Evolutionary conservation across 2,329 filamentous ascomycete species (phyloP).

Genomic region (Microcyclosporella mali): DNA sequence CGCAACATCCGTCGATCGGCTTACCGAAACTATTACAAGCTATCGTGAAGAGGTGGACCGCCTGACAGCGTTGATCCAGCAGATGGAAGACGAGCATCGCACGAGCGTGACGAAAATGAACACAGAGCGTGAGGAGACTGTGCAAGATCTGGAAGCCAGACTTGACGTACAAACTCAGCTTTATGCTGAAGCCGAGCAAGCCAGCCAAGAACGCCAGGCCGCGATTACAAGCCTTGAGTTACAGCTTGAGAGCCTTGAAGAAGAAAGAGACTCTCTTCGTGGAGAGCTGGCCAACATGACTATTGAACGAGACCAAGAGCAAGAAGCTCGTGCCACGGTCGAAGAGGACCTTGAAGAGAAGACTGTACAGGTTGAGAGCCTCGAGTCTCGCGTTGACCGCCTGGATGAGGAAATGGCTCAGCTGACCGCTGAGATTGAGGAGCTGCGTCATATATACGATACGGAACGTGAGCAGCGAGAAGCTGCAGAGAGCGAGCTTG

Average conservation of each 20-base stretch:
- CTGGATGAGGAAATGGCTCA: constrained; percentile 29
- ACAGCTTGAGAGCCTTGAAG: constrained; percentile 33
- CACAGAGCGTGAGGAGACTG: constrained; percentile 32
- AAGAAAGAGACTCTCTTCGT: constrained; percentile 31
- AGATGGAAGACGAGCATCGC: constrained; percentile 37
- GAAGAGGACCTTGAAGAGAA: constrained; percentile 37
- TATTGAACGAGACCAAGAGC: constrained; percentile 32
- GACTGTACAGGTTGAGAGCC: constrained; percentile 32
- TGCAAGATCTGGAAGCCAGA: constrained; percentile 34
- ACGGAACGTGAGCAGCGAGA: constrained; percentile 41
- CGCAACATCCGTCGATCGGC: constrained; percentile 31
- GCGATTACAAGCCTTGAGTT: constrained; percentile 37
- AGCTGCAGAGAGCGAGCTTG: constrained; percentile 38
- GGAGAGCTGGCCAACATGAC: constrained; percentile 31
- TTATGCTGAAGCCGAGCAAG: constrained; percentile 35
- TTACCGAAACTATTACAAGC: constrained; percentile 34
- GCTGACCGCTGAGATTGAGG: constrained; percentile 31
- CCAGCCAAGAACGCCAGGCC: constrained; percentile 34
- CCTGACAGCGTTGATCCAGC: constrained; percentile 33
- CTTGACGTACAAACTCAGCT: constrained; percentile 34
- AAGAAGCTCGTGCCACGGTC: constrained; percentile 26
- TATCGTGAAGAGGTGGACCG: constrained; percentile 37
- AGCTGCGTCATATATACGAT: constrained; percentile 34
- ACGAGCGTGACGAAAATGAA: constrained; percentile 35
- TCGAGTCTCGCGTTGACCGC: constrained; percentile 32